Evolutionary conservation across 2,329 filamentous ascomycete genomes (phyloP), one percentile per base, ranked within the genome.

Genomic region (Aspergillus ibericus): DNA sequence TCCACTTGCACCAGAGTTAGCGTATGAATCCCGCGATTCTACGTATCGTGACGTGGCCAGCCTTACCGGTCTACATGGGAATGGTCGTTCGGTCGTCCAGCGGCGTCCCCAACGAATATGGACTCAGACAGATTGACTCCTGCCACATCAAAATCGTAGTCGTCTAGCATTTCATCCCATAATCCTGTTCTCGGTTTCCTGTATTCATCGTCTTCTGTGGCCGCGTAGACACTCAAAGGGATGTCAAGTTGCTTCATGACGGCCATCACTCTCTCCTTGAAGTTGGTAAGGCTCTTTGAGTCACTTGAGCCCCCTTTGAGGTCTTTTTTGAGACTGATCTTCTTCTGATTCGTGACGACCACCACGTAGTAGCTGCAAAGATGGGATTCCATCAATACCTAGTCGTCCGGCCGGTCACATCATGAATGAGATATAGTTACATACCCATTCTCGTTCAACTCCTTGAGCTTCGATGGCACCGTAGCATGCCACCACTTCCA

Each of bases 401-500:
- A 7, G n/a, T 47, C 22, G 20, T 18, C 40, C 25, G 13, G 42
- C 36, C 18, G 18, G 12, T 29, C 3, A n/a, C 12, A 47, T 12
- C 27, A 47, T 15, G n/a, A 44, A 18, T 20, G 34, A 13, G 13
- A 32, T 9, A 29, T 27, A 25, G 20, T 35, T n/a, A 53, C 51
- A 47, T 76, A 90, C 83, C 87, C 91, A 65, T 95, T 84, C 10
- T 85, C 79, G 68, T 91, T 84, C 1, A 98, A 80, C 59, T 87
- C 79, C 63, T 83, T 85, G 16, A 99, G 74, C 53, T 79, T 85
- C 0, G 74, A 76, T 1, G 92, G 91, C 0, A 98, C 90, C 16
- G 77, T 81, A 13, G 77, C 67, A 72, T 96, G 80, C 92, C 92
- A 98, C 95, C 95, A 99, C 73, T 91, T 92, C 95, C 95, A 99